Base-by-base conservation (phyloP, 495 filamentous ascomycete genomes). In the Annulohypoxylon moriforme region DNA sequence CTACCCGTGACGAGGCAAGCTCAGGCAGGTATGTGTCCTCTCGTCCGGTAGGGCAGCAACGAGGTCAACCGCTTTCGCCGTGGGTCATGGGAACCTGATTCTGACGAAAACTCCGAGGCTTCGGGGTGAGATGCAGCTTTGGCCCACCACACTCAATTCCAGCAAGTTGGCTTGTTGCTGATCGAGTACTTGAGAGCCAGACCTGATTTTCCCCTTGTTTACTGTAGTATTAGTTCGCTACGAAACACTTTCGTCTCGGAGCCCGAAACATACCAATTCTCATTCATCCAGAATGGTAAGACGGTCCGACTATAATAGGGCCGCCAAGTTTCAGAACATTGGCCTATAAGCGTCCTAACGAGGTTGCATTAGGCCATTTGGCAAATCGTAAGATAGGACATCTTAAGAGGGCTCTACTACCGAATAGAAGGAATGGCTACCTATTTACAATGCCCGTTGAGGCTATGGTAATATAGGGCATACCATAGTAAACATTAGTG, bases 31-130 rank as follows among this genome's bases (percentile, higher is more conserved):
- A 36, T 40, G 50, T 61, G 33, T 69, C 66, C 66, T 59, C 66
- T 73, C 56, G 57, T 63, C 61, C 71, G 62, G 66, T 73, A 73
- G 58, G 71, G 66, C 66, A 66, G 29, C 71, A 73, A 73, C 57
- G 50, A 59, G 62, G 71, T 40, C 9, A 44, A 67, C 50, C 40
- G 5, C 55, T 42, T 27, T 58, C 24, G 14, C 49, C 42, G 36
- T 56, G 38, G 25, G 25, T 49, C 57, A 47, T 67, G 62, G 57
- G 62, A 59, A 55, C 71, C 61, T 49, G 58, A 63, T 49, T 53
- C 61, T 49, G 58, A 66, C 42, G 38, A 53, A 67, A 38, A 31
- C 47, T 46, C 50, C 29, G 4, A 53, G 14, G 29, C 4, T 44
- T 52, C 53, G 42, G 52, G 42, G 16, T 50, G 29, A 49, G 52